Conservation (phyloP, 768 basidiomycete species). For the Hydnomerulius pinastri region DNA sequence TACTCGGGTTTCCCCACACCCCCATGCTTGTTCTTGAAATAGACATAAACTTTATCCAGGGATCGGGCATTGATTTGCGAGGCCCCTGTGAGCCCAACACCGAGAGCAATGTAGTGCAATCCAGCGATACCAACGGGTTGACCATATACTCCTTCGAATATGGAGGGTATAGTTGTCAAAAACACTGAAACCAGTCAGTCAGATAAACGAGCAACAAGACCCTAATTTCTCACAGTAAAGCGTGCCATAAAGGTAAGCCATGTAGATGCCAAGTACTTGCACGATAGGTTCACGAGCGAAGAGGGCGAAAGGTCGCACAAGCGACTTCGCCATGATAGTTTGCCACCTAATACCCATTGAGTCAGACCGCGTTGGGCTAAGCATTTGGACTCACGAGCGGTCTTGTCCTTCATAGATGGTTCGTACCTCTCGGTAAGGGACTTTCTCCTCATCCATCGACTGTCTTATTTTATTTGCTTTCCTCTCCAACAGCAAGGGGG, state of each 20-base stretch:
- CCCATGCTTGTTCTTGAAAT: conserved; percentile 51
- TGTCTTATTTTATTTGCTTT: conserved; percentile 51
- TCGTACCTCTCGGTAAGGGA: conserved; percentile 35
- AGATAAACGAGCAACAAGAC: neutral
- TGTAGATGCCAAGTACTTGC: conserved; percentile 65
- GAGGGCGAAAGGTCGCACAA: conserved; percentile 69
- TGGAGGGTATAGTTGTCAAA: conserved; percentile 62
- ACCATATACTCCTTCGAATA: conserved; percentile 57
- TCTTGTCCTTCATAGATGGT: conserved; percentile 50
- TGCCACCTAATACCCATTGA: conserved; percentile 44
- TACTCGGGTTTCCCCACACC: conserved; percentile 59
- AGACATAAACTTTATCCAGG: conserved; percentile 56
- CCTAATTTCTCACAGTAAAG: conserved; percentile 48
- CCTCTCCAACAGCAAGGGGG: conserved; percentile 40
- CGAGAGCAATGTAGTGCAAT: conserved; percentile 71
- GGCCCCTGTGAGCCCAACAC: conserved; percentile 55
- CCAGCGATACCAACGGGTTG: conserved; percentile 60
- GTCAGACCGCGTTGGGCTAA: neutral
- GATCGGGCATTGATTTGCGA: conserved; percentile 56
- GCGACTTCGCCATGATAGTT: conserved; percentile 49
- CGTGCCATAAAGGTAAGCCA: conserved; percentile 68
- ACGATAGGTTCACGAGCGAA: conserved; percentile 65
- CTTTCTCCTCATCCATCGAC: conserved; percentile 51
- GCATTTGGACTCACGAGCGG: conserved; percentile 41
- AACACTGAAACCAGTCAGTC: conserved; percentile 48